Evolutionary conservation across 257 asterid genomes (phyloP).

Genomic region (Solanum tacnaense): DNA sequence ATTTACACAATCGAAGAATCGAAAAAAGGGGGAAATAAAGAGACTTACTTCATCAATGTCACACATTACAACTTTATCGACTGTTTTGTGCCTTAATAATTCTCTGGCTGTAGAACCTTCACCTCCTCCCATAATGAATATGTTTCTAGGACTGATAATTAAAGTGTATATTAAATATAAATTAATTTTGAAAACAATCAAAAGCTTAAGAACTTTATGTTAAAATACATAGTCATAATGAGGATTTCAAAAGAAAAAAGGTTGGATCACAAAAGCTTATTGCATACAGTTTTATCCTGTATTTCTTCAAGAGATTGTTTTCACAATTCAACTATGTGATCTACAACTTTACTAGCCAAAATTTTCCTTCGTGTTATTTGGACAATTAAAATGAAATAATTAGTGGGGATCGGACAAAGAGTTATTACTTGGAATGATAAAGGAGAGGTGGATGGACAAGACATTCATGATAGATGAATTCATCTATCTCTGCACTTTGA

Average conservation of each 20-base stretch:
- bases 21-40: background rate
- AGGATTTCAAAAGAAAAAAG: background rate
- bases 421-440: conserved; percentile 50
- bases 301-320: background rate
- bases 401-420: background rate
- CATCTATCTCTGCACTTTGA: conserved; percentile 95
- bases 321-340: fast-evolving
- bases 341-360: no score
- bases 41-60: conserved; percentile 76
- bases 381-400: background rate
- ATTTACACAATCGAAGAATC: background rate
- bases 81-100: conserved; percentile 61
- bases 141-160: conserved; percentile 56
- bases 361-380: background rate
- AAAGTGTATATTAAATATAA: background rate
- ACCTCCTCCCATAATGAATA: conserved; percentile 97
- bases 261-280: background rate
- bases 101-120: conserved; percentile 97
- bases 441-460: conserved; percentile 86
- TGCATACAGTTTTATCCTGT: no score
- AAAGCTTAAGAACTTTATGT: background rate
- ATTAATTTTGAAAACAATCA: background rate
- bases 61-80: conserved; percentile 85
- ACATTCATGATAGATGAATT: conserved; percentile 88
- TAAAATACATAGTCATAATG: background rate